Evolutionary conservation across 2,329 filamentous ascomycete genomes (phyloP).

Genomic region (Pseudogymnoascus sp.): DNA sequence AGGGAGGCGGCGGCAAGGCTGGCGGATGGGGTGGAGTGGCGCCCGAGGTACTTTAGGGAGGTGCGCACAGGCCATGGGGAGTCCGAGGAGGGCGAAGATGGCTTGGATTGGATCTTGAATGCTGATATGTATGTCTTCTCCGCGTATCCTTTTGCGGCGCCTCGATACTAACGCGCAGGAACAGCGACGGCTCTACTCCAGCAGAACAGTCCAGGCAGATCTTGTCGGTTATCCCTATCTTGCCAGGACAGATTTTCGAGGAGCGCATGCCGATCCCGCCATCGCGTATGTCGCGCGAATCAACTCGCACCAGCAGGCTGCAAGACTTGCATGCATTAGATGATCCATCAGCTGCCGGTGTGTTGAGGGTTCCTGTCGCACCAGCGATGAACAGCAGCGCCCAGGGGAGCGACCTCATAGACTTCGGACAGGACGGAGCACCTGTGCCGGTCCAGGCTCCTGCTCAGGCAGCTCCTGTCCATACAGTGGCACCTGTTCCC

Average conservation of each 20-base stretch:
- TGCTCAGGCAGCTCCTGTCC: background rate
- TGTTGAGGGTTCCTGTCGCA: background rate
- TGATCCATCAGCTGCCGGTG: background rate
- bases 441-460: background rate
- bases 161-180: constrained; percentile 12
- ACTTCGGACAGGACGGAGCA: constrained; percentile 45
- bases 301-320: constrained; percentile 16
- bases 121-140: constrained; percentile 61
- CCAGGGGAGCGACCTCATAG: constrained; percentile 43
- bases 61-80: constrained; percentile 65
- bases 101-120: constrained; percentile 91
- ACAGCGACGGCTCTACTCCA: constrained; percentile 56
- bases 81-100: constrained; percentile 74
- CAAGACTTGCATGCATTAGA: constrained; percentile 14
- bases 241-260: constrained; percentile 63
- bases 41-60: constrained; percentile 73
- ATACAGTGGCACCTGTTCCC: background rate
- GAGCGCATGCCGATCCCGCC: constrained; percentile 49
- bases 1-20: constrained; percentile 76
- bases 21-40: constrained; percentile 79
- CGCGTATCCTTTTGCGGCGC: background rate
- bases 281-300: background rate
- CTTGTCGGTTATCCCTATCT: constrained; percentile 74
- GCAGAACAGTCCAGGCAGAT: constrained; percentile 74
- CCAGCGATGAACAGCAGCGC: background rate